Percentiles rank a stretch among this genome's conserved stretches.
Evolutionary conservation across 345 rosid genomes (phyloP).

Genomic region (Eucalyptus cloeziana): DNA sequence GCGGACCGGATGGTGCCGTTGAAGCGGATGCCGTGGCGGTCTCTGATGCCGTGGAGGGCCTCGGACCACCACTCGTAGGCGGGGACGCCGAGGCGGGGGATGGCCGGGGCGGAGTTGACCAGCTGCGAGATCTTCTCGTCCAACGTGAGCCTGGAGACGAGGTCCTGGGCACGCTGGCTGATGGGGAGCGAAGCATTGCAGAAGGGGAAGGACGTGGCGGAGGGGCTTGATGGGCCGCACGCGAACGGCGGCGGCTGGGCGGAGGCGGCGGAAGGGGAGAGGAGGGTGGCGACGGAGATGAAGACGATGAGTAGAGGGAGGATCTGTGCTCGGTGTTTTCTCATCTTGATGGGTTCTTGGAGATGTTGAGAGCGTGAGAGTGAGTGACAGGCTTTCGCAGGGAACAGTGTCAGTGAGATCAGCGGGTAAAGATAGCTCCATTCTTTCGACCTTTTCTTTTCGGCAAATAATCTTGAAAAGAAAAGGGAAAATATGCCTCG

Average conservation of each 20-base stretch:
- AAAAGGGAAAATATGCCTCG: not conserved
- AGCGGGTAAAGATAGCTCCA: not conserved
- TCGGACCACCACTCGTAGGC: conserved; percentile 90
- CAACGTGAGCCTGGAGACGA: conserved; percentile 53
- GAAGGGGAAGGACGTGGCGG: conserved; percentile 33
- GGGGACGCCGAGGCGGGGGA: conserved; percentile 73
- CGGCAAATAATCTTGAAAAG: not conserved
- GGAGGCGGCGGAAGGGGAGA: not conserved
- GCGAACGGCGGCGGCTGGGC: conserved; percentile 35
- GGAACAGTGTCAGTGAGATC: not conserved
- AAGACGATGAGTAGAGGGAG: not conserved
- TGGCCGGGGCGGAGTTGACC: conserved; percentile 53
- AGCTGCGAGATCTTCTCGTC: conserved; percentile 82
- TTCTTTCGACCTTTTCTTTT: not conserved
- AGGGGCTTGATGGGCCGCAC: conserved; percentile 38
- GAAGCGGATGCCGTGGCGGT: conserved; percentile 40
- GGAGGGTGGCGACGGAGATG: not conserved
- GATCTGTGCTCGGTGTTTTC: not conserved
- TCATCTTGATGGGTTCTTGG: not conserved
- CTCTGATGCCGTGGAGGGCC: conserved; percentile 69
- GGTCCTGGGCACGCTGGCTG: conserved; percentile 44
- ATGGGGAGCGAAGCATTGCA: conserved; percentile 51
- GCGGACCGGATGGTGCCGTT: conserved; percentile 42
- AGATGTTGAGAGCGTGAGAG: not conserved
- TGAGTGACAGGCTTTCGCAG: not conserved